Conservation (phyloP, 805 yeast species). For the Suhomyces faveliae region DNA sequence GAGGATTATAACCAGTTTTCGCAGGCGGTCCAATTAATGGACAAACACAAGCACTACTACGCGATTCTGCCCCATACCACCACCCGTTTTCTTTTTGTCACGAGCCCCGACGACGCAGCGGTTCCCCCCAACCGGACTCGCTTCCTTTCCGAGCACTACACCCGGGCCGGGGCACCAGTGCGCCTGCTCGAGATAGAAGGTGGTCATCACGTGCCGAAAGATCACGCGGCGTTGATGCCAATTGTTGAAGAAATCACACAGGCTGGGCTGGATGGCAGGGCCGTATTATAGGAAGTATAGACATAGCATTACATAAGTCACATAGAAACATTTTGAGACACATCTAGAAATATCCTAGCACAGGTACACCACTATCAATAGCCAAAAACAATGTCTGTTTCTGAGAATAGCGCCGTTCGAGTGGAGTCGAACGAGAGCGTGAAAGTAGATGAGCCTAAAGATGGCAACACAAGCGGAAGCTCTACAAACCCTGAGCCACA, state of each 20-base stretch:
- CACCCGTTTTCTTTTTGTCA: conserved; percentile 28
- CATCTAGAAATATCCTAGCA: too few relatives aligned
- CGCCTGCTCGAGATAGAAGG: conserved; percentile 31
- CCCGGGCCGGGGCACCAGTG: conserved; percentile 9
- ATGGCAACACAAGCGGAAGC: not conserved
- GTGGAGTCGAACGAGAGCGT: too few relatives aligned
- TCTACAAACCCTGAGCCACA: not conserved
- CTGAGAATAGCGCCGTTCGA: too few relatives aligned
- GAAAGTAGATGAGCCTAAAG: too few relatives aligned
- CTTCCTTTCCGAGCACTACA: conserved; percentile 22
- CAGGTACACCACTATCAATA: too few relatives aligned
- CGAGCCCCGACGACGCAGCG: conserved; percentile 31
- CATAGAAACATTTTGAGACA: not conserved
- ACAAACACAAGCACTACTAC: not conserved
- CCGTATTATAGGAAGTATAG: not conserved
- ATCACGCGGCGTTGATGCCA: not conserved
- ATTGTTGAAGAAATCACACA: conserved; percentile 9
- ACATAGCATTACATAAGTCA: not conserved
- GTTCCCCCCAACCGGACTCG: conserved; percentile 33
- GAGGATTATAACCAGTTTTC: conserved; percentile 23
- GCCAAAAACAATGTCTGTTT: too few relatives aligned
- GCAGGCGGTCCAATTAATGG: not conserved
- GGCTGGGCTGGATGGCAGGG: not conserved
- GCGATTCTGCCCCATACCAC: conserved; percentile 2
- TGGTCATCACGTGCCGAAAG: conserved; percentile 23